Percentiles rank a stretch among this genome's conserved stretches.
phyloP scores from a whole-genome alignment of 805 yeast species.

The Sugiyamaella qingdaonensis region DNA sequence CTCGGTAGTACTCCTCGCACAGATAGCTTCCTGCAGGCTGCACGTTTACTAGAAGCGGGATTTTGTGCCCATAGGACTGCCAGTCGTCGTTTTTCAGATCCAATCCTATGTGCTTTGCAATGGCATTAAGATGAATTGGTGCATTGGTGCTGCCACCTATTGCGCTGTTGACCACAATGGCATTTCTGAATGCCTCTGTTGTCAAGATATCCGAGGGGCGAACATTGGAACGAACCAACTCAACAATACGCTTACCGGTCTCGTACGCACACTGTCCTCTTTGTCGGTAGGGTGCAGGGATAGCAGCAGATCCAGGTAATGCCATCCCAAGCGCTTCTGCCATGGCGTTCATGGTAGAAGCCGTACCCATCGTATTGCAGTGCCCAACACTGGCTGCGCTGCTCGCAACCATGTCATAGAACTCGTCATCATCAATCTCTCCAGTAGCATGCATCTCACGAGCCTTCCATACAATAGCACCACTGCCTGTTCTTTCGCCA shows the following conservation, averaged over 20 bases:
- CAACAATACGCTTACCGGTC: slow-evolving; percentile 74
- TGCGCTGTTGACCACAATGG: slow-evolving; percentile 81
- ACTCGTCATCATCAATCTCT: slow-evolving; percentile 23
- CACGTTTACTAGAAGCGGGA: slow-evolving; percentile 87
- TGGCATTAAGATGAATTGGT: slow-evolving; percentile 80
- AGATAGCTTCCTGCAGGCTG: slow-evolving; percentile 91
- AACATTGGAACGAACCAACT: slow-evolving; percentile 62
- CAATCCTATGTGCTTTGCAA: slow-evolving; percentile 78
- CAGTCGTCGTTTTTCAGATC: slow-evolving; percentile 81
- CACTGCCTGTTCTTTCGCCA: slow-evolving; percentile 24
- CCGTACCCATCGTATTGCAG: slow-evolving; percentile 97
- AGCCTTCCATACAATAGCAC: slow-evolving; percentile 27
- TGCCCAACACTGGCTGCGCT: slow-evolving; percentile 83
- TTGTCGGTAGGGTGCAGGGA: slow-evolving; percentile 75
- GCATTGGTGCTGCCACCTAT: slow-evolving; percentile 96
- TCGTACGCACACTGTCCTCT: slow-evolving; percentile 68
- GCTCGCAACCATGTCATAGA: slow-evolving; percentile 23
- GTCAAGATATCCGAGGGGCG: slow-evolving; percentile 85
- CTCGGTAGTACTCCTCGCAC: slow-evolving; percentile 26
- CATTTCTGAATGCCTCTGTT: slow-evolving; percentile 79
- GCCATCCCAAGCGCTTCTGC: slow-evolving; percentile 90
- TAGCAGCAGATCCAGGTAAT: slow-evolving; percentile 79
- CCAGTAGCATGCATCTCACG: slow-evolving; percentile 23
- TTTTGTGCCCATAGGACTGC: slow-evolving; percentile 78
- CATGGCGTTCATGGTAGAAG: slow-evolving; percentile 93